A percentile compares a stretch with the other conserved stretches of the same genome.
Conservation (phyloP, 1,284 basidiomycete species). For the Apiotrichum montevideense region DNA sequence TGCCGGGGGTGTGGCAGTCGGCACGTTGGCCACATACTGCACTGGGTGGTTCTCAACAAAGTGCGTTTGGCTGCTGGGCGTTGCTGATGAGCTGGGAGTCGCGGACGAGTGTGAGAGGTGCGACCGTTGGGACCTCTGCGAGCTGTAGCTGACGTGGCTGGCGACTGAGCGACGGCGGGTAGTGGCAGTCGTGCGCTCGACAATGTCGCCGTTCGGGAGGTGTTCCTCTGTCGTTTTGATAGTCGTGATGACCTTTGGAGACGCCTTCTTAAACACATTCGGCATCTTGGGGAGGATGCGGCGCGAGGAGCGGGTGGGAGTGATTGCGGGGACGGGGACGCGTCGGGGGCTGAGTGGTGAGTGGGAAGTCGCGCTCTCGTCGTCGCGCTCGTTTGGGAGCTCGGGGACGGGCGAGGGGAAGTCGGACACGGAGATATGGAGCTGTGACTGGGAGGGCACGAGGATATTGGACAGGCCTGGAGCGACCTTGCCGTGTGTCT, state of each 20-base stretch:
- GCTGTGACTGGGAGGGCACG: background rate
- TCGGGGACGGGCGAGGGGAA: background rate
- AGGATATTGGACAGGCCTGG: background rate
- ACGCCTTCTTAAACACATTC: background rate
- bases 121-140: background rate
- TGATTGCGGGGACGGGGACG: background rate
- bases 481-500: background rate
- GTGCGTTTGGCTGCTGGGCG: background rate
- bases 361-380: background rate
- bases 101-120: background rate
- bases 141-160: background rate
- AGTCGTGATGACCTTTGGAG: background rate
- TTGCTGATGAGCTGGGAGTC: background rate
- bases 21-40: background rate
- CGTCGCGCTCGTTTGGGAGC: constrained; percentile 1
- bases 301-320: background rate
- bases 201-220: background rate
- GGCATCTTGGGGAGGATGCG: background rate
- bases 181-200: background rate
- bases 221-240: background rate
- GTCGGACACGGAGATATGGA: background rate
- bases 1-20: background rate
- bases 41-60: background rate
- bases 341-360: background rate
- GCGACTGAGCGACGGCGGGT: background rate